A percentile compares a stretch with the other conserved stretches of the same genome.
phyloP scores from a whole-genome alignment of 1,284 basidiomycete species.

The Ganoderma multipileum region DNA sequence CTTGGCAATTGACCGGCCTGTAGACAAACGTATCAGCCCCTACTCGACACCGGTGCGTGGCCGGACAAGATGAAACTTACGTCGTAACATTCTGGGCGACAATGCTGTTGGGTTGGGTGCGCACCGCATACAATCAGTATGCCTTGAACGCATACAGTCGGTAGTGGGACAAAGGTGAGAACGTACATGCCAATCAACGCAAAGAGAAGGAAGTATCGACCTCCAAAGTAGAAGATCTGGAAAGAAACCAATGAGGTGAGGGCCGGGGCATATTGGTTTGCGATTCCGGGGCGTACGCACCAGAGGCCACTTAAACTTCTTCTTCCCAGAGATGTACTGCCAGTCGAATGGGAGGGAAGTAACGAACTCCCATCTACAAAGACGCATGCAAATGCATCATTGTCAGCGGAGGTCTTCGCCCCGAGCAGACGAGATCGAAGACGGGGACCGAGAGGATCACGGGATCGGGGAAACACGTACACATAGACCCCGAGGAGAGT shows the following conservation, averaged over 20 bases:
- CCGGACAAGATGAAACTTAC: slow-evolving; percentile 41
- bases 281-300: slow-evolving; percentile 30
- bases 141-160: neutral
- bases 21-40: slow-evolving; percentile 12
- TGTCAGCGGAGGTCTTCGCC: neutral
- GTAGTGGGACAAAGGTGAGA: neutral
- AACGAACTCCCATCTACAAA: slow-evolving; percentile 46
- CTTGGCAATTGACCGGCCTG: slow-evolving; percentile 70
- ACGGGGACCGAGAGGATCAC: neutral
- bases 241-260: slow-evolving; percentile 2
- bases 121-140: slow-evolving; percentile 19
- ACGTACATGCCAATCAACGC: slow-evolving; percentile 72
- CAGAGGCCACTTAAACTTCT: slow-evolving; percentile 56
- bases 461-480: slow-evolving; percentile 43
- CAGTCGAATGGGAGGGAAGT: slow-evolving; percentile 74
- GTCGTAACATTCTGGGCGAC: slow-evolving; percentile 63
- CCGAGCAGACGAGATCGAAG: neutral
- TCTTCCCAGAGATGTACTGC: slow-evolving; percentile 64
- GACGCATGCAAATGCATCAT: neutral
- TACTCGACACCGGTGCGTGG: neutral
- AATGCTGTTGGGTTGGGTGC: slow-evolving; percentile 44
- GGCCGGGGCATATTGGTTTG: neutral
- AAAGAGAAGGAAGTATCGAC: slow-evolving; percentile 72
- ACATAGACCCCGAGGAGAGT: slow-evolving; percentile 71
- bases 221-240: slow-evolving; percentile 77